Percentiles rank a stretch among this genome's conserved stretches.
These are phyloP conservation scores for Papiliotrema laurentii DNA, from an alignment of 1,284 basidiomycete species.

Conservation along the genomic window DNA sequence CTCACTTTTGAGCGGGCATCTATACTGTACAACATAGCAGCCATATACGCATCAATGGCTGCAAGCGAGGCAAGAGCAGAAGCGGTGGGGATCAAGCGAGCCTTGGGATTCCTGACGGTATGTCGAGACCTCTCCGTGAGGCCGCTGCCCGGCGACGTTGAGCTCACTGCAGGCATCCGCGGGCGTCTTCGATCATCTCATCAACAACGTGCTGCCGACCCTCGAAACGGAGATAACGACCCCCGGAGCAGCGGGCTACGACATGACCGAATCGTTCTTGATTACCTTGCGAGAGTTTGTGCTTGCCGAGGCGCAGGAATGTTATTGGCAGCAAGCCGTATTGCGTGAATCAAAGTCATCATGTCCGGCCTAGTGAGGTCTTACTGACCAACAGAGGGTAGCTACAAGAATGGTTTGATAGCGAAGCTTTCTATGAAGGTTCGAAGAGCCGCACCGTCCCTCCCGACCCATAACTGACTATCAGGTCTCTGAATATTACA, in stretches of 20 bases:
- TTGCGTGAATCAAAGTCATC: conserved; percentile 64
- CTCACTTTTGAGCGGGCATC: conserved; percentile 72
- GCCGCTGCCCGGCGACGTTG: neutral
- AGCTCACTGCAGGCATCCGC: conserved; percentile 61
- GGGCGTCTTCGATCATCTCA: conserved; percentile 66
- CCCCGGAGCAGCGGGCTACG: conserved; percentile 47
- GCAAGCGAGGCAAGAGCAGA: conserved; percentile 59
- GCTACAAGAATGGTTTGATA: conserved; percentile 75
- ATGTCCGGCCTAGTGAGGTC: too few relatives aligned
- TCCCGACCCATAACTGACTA: neutral
- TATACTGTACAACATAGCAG: conserved; percentile 77
- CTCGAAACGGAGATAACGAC: conserved; percentile 54
- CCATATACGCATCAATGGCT: conserved; percentile 60
- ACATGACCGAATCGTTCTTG: conserved; percentile 64
- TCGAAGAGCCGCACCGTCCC: neutral
- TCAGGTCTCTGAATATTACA: conserved; percentile 68
- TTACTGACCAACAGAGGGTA: conserved; percentile 53
- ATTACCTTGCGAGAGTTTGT: conserved; percentile 68
- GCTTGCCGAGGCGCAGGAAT: conserved; percentile 94
- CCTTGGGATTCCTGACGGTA: conserved; percentile 68
- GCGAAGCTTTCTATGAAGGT: conserved; percentile 79
- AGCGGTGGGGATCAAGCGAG: conserved; percentile 68
- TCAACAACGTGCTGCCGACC: conserved; percentile 57
- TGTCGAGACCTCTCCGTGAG: too few relatives aligned
- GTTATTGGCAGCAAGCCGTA: conserved; percentile 90